Base-by-base conservation (phyloP, 192 early-diverging fungal species). In the Coemansia biformis region DNA sequence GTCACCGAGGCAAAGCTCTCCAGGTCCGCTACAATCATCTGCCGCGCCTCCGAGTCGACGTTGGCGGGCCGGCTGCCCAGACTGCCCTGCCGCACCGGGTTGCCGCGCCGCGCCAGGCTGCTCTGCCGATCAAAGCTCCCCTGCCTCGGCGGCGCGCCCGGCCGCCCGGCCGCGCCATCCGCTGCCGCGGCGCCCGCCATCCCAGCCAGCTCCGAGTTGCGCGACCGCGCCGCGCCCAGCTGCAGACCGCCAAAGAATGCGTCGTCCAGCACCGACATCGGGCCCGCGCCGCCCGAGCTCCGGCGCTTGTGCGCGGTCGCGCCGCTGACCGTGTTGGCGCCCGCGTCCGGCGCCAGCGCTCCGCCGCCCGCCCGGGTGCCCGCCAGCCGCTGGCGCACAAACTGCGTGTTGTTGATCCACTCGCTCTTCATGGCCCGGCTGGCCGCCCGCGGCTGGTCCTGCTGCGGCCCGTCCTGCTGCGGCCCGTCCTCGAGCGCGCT, bases 361-460 rank as follows among this genome's bases (percentile, higher is more conserved):
- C 24, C 24, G 24, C 24, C 6, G 24, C 48, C 45, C 29, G 44
- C 28, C 18, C 50, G 50, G 21, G 38, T 39, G 30, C 43, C 50
- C n/a, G 55, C 60, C 31, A 71, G 51, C 6, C 67, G 56, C 43
- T 71, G 67, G 12, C 67, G 41, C 37, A 71, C 32, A 17, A 48
- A 48, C 51, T 71, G 60, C 32, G 49, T 71, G 31, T 71, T 71
- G 14, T 57, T 50, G 18, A 71, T 63, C 67, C 67, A 71, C 38
- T 71, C 66, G 46, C 57, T 56, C 48, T 71, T 63, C 37, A 55
- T 55, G 21, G 43, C 56, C 19, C 52, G 57, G 23, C 36, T 37
- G 1, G 26, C 17, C 14, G 34, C 29, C 3, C 41, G 39, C 28
- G 38, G 22, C 10, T 38, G 31, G 10, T 38, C 15, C 17, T 17